Percentiles rank a stretch among this genome's conserved stretches.
Evolutionary conservation across 2,329 filamentous ascomycete genomes (phyloP).

Genomic region (Blastomyces parvus): DNA sequence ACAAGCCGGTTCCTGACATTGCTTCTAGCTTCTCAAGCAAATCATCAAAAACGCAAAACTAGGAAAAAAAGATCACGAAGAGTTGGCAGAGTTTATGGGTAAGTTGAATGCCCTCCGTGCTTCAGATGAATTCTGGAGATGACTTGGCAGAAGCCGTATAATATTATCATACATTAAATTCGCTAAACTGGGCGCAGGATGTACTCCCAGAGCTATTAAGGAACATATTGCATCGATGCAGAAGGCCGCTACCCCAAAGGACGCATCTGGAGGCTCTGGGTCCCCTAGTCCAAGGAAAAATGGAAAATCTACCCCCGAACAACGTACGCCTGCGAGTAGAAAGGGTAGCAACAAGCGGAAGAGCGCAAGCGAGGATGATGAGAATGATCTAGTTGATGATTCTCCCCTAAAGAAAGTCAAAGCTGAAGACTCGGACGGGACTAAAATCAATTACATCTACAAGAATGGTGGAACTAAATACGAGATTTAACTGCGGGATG

Average conservation of each 20-base stretch:
- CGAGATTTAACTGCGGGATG: neutral
- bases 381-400: neutral
- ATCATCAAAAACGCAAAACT: constrained; percentile 15
- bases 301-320: neutral
- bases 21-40: constrained; percentile 16
- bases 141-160: neutral
- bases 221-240: neutral
- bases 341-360: neutral
- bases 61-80: constrained; percentile 15
- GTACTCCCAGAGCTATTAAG: neutral
- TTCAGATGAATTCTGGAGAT: too few relatives aligned
- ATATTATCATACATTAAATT: neutral
- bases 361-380: neutral
- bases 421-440: neutral
- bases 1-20: neutral
- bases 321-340: neutral
- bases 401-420: neutral
- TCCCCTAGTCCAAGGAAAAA: neutral
- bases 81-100: constrained; percentile 19
- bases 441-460: neutral
- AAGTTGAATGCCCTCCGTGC: too few relatives aligned
- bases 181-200: neutral
- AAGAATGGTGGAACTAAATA: neutral
- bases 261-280: neutral
- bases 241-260: neutral